phyloP scores from a whole-genome alignment of 176 grass and related monocot genomes.

The Hordeum marinum region DNA sequence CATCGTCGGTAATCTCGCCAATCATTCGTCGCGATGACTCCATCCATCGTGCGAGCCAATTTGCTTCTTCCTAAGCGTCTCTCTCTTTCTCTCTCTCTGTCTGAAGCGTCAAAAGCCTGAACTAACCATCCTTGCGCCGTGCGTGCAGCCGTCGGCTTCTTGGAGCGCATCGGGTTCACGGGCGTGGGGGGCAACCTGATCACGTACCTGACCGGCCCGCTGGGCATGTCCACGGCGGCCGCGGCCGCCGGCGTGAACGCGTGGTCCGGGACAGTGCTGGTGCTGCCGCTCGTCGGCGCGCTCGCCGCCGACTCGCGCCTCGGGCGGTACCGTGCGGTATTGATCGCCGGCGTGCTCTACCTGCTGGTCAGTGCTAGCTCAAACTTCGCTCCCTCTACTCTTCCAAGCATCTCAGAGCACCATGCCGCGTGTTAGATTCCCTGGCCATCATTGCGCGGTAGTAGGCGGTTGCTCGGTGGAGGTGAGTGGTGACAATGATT shows the following conservation, averaged over 20 bases:
- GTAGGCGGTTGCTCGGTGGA: no score
- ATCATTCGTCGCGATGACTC: background rate
- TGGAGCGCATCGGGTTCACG: slow-evolving; percentile 50
- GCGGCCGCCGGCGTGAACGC: slow-evolving; percentile 36
- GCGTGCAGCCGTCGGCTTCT: slow-evolving; percentile 28
- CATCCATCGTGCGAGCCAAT: background rate
- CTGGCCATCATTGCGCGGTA: background rate
- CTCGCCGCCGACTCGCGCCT: slow-evolving; percentile 55
- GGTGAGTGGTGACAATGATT: no score
- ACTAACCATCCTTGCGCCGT: background rate
- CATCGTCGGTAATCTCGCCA: background rate
- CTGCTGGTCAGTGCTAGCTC: slow-evolving; percentile 22
- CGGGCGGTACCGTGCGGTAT: slow-evolving; percentile 34
- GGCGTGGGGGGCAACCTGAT: slow-evolving; percentile 60
- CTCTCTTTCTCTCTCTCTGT: no score
- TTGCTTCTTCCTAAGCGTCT: background rate
- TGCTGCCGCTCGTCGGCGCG: slow-evolving; percentile 59
- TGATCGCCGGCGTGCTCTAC: slow-evolving; percentile 36
- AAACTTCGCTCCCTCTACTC: background rate
- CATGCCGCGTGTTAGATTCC: background rate
- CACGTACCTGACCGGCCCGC: slow-evolving; percentile 58
- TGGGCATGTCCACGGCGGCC: slow-evolving; percentile 38
- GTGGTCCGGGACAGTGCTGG: slow-evolving; percentile 40
- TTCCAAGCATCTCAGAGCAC: background rate
- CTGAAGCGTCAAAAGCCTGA: no score